phyloP scores from a whole-genome alignment of 495 filamentous ascomycete genomes.

The Penicillium pancosmium region DNA sequence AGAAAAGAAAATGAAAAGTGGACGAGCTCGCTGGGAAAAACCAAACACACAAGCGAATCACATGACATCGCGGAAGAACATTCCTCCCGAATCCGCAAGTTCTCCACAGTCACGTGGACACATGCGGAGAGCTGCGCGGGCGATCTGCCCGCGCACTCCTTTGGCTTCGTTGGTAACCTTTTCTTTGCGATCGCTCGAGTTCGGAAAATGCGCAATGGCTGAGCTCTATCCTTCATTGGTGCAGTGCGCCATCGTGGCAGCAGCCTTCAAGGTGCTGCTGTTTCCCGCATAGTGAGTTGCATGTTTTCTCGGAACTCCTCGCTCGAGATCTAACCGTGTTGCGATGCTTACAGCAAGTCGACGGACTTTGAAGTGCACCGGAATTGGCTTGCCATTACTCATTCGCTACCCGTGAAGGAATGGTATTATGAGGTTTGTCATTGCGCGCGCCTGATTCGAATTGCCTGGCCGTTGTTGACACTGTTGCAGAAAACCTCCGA shows the following conservation, averaged over 20 bases:
- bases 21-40: slow-evolving; percentile 2
- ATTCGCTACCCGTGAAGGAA: slow-evolving; percentile 81
- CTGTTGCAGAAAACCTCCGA: slow-evolving; percentile 76
- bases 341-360: slow-evolving; percentile 71
- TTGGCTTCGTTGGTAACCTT: slow-evolving; percentile 1
- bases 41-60: slow-evolving; percentile 17
- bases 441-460: neutral
- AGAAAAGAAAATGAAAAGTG: slow-evolving; percentile 30
- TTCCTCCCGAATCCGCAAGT: slow-evolving; percentile 31
- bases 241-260: slow-evolving; percentile 84
- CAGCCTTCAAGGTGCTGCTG: slow-evolving; percentile 89
- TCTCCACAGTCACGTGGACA: no score
- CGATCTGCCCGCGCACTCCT: slow-evolving; percentile 3
- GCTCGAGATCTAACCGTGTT: slow-evolving; percentile 4
- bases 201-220: slow-evolving; percentile 58
- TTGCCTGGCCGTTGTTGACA: slow-evolving; percentile 8
- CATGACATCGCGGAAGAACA: slow-evolving; percentile 35
- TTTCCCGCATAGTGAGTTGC: slow-evolving; percentile 91
- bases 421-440: slow-evolving; percentile 85
- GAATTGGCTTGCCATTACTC: slow-evolving; percentile 95
- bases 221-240: slow-evolving; percentile 81
- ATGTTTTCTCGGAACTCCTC: neutral
- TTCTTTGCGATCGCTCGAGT: slow-evolving; percentile 28
- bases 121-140: neutral
- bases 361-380: slow-evolving; percentile 98